These are phyloP conservation scores for Helianthus annuus DNA, from an alignment of 129 eudicot species.

Conservation along the genomic window HanXRQr2.0-SUNRISE NC_035448.2:85710797-85711296, in stretches of 20 bases:
- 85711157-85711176: constrained; percentile 70
- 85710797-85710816: too few species aligned
- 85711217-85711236: constrained; percentile 88
- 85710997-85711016: constrained; percentile 72
- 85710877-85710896: constrained; percentile 31
- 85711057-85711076: constrained; percentile 89
- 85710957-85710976: constrained; percentile 55
- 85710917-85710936: constrained; percentile 12
- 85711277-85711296: constrained; percentile 63
- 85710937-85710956: constrained; percentile 79
- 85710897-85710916: constrained; percentile 32
- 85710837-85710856: not conserved
- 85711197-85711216: constrained; percentile 79
- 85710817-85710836: too few species aligned
- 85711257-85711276: constrained; percentile 33
- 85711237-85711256: constrained; percentile 58
- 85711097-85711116: constrained; percentile 85
- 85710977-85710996: constrained; percentile 56
- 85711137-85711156: constrained; percentile 97
- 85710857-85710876: not conserved
- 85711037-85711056: constrained; percentile 69
- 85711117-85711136: constrained; percentile 94
- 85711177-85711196: constrained; percentile 79
- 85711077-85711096: constrained; percentile 81
- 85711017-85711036: constrained; percentile 75